phyloP scores from a whole-genome alignment of 345 rosid species.

The Pelargonium nanum region DNA sequence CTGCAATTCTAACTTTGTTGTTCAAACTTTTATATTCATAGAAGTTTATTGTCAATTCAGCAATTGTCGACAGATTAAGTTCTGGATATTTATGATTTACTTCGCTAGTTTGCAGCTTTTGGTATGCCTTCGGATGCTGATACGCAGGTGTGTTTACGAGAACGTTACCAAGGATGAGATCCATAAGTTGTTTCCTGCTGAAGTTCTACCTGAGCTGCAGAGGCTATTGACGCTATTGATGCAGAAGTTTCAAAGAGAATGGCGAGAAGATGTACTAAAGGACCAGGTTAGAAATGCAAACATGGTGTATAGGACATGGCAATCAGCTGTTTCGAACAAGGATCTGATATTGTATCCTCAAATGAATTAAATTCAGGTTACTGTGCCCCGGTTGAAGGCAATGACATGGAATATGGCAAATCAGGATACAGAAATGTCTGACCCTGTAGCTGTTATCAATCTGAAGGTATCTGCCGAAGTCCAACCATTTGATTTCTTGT shows the following conservation, averaged over 20 bases:
- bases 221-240: constrained; percentile 43
- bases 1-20: neutral
- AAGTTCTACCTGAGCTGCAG: constrained; percentile 53
- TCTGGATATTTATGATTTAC: neutral
- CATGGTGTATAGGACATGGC: neutral
- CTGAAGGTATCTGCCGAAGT: constrained; percentile 37
- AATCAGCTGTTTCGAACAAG: neutral
- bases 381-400: constrained; percentile 40
- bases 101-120: constrained; percentile 31
- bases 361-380: constrained; percentile 23
- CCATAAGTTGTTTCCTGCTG: constrained; percentile 41
- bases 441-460: constrained; percentile 39
- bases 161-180: constrained; percentile 42
- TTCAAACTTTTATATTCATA: constrained; percentile 1
- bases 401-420: constrained; percentile 48
- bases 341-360: neutral
- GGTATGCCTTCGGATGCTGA: constrained; percentile 52
- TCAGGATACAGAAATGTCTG: constrained; percentile 17
- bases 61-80: neutral
- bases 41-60: neutral
- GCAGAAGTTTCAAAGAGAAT: constrained; percentile 51
- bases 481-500: neutral
- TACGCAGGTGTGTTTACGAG: constrained; percentile 42
- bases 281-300: constrained; percentile 30
- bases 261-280: constrained; percentile 42